These are phyloP conservation scores for Hawksworthiomyces lignivorus DNA, from an alignment of 2,329 filamentous ascomycete genomes.

Conservation along the genomic window DNA sequence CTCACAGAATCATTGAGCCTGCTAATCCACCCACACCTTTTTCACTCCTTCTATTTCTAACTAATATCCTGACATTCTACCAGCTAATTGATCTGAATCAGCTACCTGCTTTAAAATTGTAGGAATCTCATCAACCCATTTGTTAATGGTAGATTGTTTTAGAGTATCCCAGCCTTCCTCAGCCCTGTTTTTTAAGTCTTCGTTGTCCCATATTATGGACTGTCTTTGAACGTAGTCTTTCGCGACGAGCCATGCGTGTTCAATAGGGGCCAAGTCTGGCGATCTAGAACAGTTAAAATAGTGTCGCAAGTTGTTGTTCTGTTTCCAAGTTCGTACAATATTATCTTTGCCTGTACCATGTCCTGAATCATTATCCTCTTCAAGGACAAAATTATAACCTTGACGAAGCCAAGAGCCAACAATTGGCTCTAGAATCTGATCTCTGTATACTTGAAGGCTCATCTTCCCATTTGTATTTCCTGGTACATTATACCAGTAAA, in stretches of 20 bases:
- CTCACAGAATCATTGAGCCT: too few species aligned
- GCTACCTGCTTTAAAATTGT: too few species aligned
- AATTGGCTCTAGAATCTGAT: not conserved
- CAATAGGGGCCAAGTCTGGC: slow-evolving; percentile 2
- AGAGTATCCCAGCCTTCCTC: not conserved
- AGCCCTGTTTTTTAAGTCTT: not conserved
- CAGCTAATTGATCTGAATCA: too few species aligned
- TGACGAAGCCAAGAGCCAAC: not conserved
- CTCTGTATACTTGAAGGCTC: not conserved
- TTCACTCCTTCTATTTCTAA: too few species aligned
- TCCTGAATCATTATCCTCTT: slow-evolving; percentile 4
- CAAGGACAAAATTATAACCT: slow-evolving; percentile 1
- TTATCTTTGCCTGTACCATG: slow-evolving; percentile 3
- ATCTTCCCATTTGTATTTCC: not conserved
- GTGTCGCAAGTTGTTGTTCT: not conserved
- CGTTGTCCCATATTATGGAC: not conserved
- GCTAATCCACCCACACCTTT: too few species aligned
- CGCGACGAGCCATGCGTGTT: not conserved
- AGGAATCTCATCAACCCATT: too few species aligned
- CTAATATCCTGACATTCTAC: too few species aligned
- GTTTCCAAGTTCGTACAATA: slow-evolving; percentile 7
- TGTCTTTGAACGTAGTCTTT: not conserved
- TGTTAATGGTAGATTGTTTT: not conserved
- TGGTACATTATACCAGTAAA: not conserved
- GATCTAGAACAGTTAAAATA: slow-evolving; percentile 2